A percentile compares a stretch with the other conserved stretches of the same genome.
Conservation (phyloP, 2,329 filamentous ascomycete genomes). For the Neocatenulostroma microsporum region DNA sequence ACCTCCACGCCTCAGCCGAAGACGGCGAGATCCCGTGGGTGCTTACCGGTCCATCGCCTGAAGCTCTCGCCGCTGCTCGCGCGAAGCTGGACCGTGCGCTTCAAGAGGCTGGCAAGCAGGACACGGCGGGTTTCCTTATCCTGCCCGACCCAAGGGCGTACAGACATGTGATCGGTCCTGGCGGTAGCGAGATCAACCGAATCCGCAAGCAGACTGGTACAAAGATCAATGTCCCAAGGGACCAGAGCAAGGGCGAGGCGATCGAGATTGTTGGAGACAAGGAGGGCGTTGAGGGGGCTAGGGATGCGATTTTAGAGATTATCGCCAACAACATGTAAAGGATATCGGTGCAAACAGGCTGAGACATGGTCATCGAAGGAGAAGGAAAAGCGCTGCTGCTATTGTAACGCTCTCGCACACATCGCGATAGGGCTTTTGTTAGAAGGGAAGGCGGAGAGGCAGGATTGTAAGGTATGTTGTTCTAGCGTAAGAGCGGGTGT, state of each 20-base stretch:
- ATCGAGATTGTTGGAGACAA: constrained; percentile 80
- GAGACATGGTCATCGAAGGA: too few relatives aligned
- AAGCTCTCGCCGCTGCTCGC: constrained; percentile 76
- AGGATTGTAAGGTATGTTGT: too few relatives aligned
- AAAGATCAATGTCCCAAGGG: constrained; percentile 85
- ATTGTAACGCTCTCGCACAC: too few relatives aligned
- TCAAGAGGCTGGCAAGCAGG: constrained; percentile 60
- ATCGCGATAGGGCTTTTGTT: too few relatives aligned
- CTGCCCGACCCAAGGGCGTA: constrained; percentile 85
- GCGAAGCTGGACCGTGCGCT: constrained; percentile 65
- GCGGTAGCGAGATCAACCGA: constrained; percentile 82
- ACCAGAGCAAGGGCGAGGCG: constrained; percentile 66
- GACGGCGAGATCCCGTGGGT: constrained; percentile 70
- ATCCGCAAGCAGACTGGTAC: constrained; percentile 90
- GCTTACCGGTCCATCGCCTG: constrained; percentile 62
- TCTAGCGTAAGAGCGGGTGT: too few relatives aligned
- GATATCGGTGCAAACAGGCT: too few relatives aligned
- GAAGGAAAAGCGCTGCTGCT: too few relatives aligned
- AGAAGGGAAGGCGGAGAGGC: too few relatives aligned
- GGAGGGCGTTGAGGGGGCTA: constrained; percentile 77
- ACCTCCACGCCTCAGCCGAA: constrained; percentile 63
- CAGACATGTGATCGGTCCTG: constrained; percentile 80
- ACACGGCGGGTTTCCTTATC: constrained; percentile 75
- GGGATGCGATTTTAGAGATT: constrained; percentile 78
- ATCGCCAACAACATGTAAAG: neutral